These are phyloP conservation scores for Boehmeria nivea DNA, from an alignment of 306 rosid genomes.

Conservation along the genomic window DNA sequence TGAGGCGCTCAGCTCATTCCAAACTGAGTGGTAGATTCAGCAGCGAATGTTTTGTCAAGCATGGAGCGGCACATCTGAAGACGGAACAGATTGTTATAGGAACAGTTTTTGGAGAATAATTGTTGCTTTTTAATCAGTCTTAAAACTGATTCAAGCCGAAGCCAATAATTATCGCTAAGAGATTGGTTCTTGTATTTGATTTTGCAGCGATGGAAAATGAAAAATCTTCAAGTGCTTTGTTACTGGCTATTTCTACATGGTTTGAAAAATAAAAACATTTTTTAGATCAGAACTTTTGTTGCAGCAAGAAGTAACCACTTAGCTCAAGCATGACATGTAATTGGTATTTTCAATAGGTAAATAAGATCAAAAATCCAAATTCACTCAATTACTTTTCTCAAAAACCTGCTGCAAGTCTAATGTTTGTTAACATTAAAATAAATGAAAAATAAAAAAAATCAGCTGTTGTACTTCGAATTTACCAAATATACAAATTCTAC, in stretches of 20 bases:
- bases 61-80: conserved; percentile 20
- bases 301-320: too few relatives aligned
- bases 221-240: background rate
- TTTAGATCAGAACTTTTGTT: too few relatives aligned
- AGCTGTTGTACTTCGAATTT: too few relatives aligned
- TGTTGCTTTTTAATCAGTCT: conserved; percentile 27
- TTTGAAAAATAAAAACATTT: background rate
- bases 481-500: too few relatives aligned
- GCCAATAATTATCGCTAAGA: conserved; percentile 26
- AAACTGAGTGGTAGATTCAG: conserved; percentile 12
- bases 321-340: too few relatives aligned
- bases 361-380: too few relatives aligned
- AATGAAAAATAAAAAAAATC: too few relatives aligned
- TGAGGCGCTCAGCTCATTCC: conserved; percentile 33
- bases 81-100: conserved; percentile 27
- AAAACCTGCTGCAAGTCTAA: too few relatives aligned
- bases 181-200: conserved; percentile 26
- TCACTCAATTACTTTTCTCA: too few relatives aligned
- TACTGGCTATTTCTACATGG: conserved; percentile 2
- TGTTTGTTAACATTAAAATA: too few relatives aligned
- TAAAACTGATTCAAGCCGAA: conserved; percentile 23
- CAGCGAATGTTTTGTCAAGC: conserved; percentile 7
- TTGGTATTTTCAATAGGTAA: too few relatives aligned
- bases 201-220: conserved; percentile 28
- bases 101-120: conserved; percentile 26